Conservation (phyloP, 495 filamentous ascomycete species). For the Bacidia rubella region DNA sequence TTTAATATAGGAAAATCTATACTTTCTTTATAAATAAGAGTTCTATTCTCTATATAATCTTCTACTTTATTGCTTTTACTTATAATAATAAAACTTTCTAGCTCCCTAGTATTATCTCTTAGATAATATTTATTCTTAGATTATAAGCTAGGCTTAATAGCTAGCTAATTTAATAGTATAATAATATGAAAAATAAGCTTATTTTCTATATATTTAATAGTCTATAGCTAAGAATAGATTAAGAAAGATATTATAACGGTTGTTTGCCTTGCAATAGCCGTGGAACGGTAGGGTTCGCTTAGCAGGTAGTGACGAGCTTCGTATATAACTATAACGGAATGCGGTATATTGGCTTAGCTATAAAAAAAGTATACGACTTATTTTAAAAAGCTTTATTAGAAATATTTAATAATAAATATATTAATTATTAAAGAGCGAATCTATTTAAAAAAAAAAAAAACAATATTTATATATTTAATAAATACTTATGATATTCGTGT, state of each 20-base stretch:
- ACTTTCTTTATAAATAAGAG: neutral
- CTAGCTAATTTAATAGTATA: constrained; percentile 3
- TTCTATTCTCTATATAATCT: constrained; percentile 3
- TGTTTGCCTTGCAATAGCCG: too few relatives aligned
- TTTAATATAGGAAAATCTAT: neutral
- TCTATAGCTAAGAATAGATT: neutral
- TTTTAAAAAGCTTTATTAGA: too few relatives aligned
- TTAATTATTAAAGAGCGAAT: too few relatives aligned
- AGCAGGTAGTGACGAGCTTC: too few relatives aligned
- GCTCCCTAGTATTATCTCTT: constrained; percentile 2
- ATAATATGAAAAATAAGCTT: neutral
- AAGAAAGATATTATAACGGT: constrained; percentile 5
- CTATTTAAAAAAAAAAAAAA: too few relatives aligned
- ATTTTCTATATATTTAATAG: constrained; percentile 4
- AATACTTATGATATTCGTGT: too few relatives aligned
- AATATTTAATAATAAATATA: too few relatives aligned
- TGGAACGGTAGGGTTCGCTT: too few relatives aligned
- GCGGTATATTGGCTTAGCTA: too few relatives aligned
- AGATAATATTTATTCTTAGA: constrained; percentile 2
- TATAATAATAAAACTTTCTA: neutral
- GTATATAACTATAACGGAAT: too few relatives aligned
- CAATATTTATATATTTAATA: too few relatives aligned
- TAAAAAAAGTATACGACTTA: too few relatives aligned
- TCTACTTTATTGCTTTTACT: neutral
- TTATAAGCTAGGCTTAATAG: neutral